Percentiles rank a stretch among this genome's conserved stretches.
phyloP scores from a whole-genome alignment of 2,329 filamentous ascomycete genomes.

The Paecilomyces sp. region DNA sequence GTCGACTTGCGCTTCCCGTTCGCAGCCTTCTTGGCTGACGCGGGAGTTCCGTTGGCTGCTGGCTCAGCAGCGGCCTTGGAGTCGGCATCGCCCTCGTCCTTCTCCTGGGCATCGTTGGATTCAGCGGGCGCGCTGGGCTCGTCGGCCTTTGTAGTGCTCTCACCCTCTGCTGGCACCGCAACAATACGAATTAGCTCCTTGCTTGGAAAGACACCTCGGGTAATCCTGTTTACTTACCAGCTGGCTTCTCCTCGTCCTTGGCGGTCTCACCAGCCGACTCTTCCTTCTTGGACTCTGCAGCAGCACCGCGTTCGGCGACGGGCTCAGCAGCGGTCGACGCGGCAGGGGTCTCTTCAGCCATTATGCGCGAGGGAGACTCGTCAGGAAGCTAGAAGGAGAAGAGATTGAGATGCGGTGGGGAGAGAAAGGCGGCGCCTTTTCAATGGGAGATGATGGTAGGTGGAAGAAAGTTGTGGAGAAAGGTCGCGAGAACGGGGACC shows the following conservation, averaged over 20 bases:
- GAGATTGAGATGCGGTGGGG: conserved; percentile 5
- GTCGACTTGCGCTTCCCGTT: conserved; percentile 63
- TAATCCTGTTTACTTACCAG: conserved; percentile 17
- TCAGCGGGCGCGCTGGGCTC: conserved; percentile 20
- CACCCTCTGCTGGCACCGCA: conserved; percentile 5
- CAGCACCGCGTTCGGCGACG: conserved; percentile 20
- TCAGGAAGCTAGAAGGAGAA: conserved; percentile 6
- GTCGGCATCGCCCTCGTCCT: conserved; percentile 10
- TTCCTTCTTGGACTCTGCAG: conserved; percentile 17
- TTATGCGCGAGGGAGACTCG: conserved; percentile 21
- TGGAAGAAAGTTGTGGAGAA: conserved; percentile 10
- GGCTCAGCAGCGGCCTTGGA: conserved; percentile 20
- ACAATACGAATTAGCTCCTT: neutral
- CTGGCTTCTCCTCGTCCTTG: conserved; percentile 20
- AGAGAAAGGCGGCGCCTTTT: conserved; percentile 1
- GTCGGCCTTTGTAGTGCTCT: conserved; percentile 15
- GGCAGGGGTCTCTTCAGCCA: conserved; percentile 33
- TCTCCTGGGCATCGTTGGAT: conserved; percentile 14
- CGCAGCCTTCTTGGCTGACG: conserved; percentile 45
- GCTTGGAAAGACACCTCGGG: neutral
- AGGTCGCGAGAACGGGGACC: conserved; percentile 13
- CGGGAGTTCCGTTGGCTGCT: conserved; percentile 42
- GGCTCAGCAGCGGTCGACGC: conserved; percentile 24
- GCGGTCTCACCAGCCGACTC: conserved; percentile 15
- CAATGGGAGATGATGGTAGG: conserved; percentile 3